Conservation (phyloP, 2,329 filamentous ascomycete genomes). For the Neonectria magnoliae region DNA sequence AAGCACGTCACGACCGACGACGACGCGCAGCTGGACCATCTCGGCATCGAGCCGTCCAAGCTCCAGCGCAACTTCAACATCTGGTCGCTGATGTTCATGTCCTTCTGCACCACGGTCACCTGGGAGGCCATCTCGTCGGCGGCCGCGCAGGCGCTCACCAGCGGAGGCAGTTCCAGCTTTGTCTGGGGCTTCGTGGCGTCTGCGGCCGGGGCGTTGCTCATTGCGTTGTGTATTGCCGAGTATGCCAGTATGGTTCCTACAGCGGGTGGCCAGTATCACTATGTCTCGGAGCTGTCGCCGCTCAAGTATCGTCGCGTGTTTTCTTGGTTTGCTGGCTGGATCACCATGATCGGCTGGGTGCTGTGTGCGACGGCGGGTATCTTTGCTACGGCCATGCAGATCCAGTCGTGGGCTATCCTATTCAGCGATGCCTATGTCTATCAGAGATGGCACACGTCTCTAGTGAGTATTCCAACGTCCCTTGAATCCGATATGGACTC, state of each 20-base stretch:
- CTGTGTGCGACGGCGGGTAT: constrained; percentile 13
- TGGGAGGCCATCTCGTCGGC: constrained; percentile 17
- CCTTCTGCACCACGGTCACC: constrained; percentile 23
- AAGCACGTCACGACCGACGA: not conserved
- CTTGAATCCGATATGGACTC: not conserved
- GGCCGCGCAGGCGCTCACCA: constrained; percentile 10
- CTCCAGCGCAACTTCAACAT: constrained; percentile 21
- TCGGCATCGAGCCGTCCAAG: constrained; percentile 21
- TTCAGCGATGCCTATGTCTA: constrained; percentile 10
- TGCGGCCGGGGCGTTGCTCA: not conserved
- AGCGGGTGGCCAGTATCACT: constrained; percentile 19
- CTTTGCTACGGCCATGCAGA: constrained; percentile 21
- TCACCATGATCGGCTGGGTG: constrained; percentile 19
- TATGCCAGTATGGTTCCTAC: constrained; percentile 23
- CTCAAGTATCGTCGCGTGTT: constrained; percentile 11
- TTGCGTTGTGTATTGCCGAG: constrained; percentile 4
- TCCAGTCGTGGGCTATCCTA: constrained; percentile 18
- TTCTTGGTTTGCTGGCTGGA: constrained; percentile 19
- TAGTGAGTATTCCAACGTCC: not conserved
- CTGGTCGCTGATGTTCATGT: constrained; percentile 22
- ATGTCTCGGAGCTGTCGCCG: constrained; percentile 16
- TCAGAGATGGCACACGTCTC: constrained; percentile 13
- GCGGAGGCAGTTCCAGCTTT: constrained; percentile 17
- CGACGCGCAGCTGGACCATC: constrained; percentile 3
- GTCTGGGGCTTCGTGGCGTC: constrained; percentile 19